Percentiles rank a stretch among this genome's conserved stretches.
Evolutionary conservation across 2,329 filamentous ascomycete genomes (phyloP).

Genomic region (Talaromyces sp.): DNA sequence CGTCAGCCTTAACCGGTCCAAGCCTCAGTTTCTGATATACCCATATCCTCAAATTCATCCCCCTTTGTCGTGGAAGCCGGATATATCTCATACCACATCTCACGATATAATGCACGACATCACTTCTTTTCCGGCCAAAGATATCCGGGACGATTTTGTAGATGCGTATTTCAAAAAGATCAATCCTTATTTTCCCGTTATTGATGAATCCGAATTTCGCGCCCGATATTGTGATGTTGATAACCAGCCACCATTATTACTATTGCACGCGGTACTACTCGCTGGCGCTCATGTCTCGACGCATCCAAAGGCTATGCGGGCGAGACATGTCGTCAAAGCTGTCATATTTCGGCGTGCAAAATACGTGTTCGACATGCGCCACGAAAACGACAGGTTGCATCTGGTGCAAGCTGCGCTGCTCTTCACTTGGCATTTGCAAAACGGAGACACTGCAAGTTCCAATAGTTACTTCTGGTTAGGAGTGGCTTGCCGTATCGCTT

Average conservation of each 20-base stretch:
- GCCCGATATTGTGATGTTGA: too few species aligned
- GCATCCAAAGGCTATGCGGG: neutral
- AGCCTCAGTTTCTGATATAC: neutral
- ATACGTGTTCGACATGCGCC: neutral
- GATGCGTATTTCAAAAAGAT: neutral
- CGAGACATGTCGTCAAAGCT: neutral
- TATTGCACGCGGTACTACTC: neutral
- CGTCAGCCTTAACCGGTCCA: neutral
- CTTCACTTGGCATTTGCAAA: neutral
- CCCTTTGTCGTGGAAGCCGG: neutral
- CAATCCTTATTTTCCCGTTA: neutral
- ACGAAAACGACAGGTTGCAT: conserved; percentile 4
- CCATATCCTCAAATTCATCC: neutral
- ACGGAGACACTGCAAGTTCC: neutral
- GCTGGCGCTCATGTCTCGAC: neutral
- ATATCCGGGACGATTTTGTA: neutral
- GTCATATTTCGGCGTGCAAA: conserved; percentile 3
- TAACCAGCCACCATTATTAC: neutral
- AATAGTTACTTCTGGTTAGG: conserved; percentile 1
- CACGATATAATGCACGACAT: neutral
- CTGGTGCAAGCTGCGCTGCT: conserved; percentile 3
- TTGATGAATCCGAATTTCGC: too few species aligned
- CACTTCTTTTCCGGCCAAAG: neutral
- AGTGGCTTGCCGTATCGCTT: conserved; percentile 1
- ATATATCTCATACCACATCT: neutral